Conservation (phyloP, 176 grass and related monocot species). For the Puya raimondii region DNA sequence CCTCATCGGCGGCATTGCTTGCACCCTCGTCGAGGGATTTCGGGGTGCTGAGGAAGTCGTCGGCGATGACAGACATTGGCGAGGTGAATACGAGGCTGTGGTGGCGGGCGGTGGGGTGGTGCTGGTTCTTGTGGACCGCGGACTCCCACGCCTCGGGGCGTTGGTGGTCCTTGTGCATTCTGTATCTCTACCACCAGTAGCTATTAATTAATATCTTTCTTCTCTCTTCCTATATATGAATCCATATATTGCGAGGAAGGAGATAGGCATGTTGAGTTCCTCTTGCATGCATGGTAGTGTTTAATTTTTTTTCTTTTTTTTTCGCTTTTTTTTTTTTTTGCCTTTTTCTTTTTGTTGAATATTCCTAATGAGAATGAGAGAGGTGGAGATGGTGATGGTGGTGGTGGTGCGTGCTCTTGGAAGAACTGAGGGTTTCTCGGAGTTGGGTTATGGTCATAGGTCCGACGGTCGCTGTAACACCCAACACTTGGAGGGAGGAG, state of each 20-base stretch:
- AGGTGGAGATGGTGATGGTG: background rate
- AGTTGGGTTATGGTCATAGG: background rate
- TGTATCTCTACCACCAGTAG: too few relatives aligned
- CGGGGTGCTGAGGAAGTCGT: background rate
- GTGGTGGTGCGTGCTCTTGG: background rate
- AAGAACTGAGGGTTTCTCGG: background rate
- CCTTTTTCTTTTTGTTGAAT: background rate
- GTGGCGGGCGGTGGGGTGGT: background rate
- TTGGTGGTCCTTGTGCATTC: too few relatives aligned
- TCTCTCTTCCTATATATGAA: too few relatives aligned
- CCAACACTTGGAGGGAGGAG: background rate
- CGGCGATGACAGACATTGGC: background rate
- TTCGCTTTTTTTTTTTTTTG: background rate
- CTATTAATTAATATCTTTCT: too few relatives aligned
- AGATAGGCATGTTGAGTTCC: too few relatives aligned
- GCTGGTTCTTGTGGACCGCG: too few relatives aligned
- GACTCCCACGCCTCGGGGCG: too few relatives aligned
- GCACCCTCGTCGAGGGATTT: background rate
- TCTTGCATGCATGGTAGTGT: background rate
- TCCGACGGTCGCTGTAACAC: background rate
- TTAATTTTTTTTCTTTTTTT: background rate
- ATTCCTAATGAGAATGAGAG: background rate
- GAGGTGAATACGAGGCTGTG: background rate
- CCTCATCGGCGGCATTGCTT: background rate
- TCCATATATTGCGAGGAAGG: too few relatives aligned